These are phyloP conservation scores for Penicillium cataractarum DNA, from an alignment of 495 filamentous ascomycete genomes.

Conservation along the genomic window DNA sequence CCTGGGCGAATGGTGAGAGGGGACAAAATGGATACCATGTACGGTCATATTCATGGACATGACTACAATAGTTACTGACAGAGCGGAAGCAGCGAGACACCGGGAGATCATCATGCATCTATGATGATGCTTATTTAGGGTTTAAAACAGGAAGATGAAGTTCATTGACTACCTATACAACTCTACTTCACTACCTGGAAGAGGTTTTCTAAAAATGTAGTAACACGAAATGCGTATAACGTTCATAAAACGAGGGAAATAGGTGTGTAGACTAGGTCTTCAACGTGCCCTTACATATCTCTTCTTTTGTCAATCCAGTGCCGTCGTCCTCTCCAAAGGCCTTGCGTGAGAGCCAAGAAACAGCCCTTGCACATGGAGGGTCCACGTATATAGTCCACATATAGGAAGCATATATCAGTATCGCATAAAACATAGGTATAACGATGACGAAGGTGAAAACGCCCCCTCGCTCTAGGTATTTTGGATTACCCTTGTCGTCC, in stretches of 20 bases:
- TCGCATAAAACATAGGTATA: constrained; percentile 13
- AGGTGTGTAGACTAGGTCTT: background rate
- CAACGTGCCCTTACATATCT: constrained; percentile 2
- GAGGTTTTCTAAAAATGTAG: no score
- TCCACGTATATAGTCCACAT: constrained; percentile 22
- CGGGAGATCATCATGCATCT: background rate
- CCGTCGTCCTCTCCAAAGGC: constrained; percentile 11
- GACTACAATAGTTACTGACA: background rate
- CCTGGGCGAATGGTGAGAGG: background rate
- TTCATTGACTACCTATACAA: background rate
- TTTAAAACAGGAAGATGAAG: background rate
- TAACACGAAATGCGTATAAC: no score
- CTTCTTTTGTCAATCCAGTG: background rate
- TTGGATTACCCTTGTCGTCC: constrained; percentile 10
- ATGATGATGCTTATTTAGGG: background rate
- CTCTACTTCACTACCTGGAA: background rate
- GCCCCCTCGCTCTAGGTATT: constrained; percentile 9
- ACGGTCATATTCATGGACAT: background rate
- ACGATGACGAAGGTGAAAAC: constrained; percentile 4
- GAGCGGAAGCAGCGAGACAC: background rate
- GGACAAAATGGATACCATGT: background rate
- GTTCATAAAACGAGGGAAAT: no score
- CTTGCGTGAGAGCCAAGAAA: constrained; percentile 15
- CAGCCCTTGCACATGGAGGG: constrained; percentile 12
- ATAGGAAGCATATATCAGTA: constrained; percentile 12